A percentile compares a stretch with the other conserved stretches of the same genome.
phyloP scores from a whole-genome alignment of 2,329 filamentous ascomycete species.

The Xylaria sp. region DNA sequence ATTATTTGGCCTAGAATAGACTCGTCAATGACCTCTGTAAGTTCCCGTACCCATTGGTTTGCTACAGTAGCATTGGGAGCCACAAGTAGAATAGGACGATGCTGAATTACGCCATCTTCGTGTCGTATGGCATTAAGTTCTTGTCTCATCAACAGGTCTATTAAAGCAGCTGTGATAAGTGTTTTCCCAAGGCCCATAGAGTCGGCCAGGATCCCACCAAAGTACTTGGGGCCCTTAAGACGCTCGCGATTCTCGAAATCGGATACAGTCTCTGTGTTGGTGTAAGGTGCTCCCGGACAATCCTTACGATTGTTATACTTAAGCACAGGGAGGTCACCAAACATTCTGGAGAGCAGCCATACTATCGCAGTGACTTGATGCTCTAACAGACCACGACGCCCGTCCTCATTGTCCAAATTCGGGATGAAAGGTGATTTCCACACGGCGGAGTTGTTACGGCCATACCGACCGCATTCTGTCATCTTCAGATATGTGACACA shows the following conservation, averaged over 20 bases:
- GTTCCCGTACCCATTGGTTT: conserved; percentile 45
- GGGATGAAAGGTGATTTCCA: conserved; percentile 45
- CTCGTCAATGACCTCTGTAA: conserved; percentile 33
- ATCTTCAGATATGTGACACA: conserved; percentile 43
- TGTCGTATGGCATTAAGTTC: conserved; percentile 32
- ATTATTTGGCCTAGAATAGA: conserved; percentile 34
- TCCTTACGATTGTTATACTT: conserved; percentile 19
- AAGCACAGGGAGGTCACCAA: conserved; percentile 43
- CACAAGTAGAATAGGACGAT: conserved; percentile 45
- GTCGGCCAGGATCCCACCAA: conserved; percentile 47
- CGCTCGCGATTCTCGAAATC: conserved; percentile 36
- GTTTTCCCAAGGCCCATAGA: conserved; percentile 50
- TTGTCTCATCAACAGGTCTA: conserved; percentile 42
- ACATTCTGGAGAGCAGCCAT: conserved; percentile 46
- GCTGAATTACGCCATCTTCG: conserved; percentile 23
- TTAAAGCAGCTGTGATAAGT: conserved; percentile 40
- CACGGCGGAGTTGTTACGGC: conserved; percentile 38
- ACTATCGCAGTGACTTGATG: conserved; percentile 48
- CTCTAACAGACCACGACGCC: conserved; percentile 42
- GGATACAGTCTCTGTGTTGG: conserved; percentile 4
- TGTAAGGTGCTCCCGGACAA: background rate
- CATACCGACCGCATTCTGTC: conserved; percentile 43
- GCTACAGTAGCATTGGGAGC: conserved; percentile 43
- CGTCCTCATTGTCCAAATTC: conserved; percentile 37
- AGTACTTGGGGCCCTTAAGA: conserved; percentile 42